Conservation (phyloP, 257 asterid species). For the Catharanthus roseus region DNA sequence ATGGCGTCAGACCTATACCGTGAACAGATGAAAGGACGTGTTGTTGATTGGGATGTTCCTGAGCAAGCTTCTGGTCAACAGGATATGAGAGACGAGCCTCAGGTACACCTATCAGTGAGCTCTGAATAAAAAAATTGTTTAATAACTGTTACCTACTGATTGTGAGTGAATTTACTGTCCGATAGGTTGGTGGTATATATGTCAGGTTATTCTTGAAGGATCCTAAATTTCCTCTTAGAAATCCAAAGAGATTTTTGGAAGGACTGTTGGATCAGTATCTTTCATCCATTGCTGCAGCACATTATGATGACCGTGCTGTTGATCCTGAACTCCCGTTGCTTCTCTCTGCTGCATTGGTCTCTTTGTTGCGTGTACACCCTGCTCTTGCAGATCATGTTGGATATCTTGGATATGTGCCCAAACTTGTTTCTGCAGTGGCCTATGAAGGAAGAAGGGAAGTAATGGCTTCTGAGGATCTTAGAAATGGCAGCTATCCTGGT, state of each 20-base stretch:
- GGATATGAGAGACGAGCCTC: conserved; percentile 98
- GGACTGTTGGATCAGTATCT: conserved; percentile 95
- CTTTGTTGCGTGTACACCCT: conserved; percentile 90
- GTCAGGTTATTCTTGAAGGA: conserved; percentile 92
- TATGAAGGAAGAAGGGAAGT: conserved; percentile 91
- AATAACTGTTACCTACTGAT: conserved; percentile 17
- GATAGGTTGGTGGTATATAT: conserved; percentile 97
- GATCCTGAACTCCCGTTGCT: conserved; percentile 95
- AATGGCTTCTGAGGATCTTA: conserved; percentile 63
- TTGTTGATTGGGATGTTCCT: conserved; percentile 97
- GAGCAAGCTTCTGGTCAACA: conserved; percentile 90
- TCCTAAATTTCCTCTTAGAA: conserved; percentile 95
- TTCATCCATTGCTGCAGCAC: conserved; percentile 80
- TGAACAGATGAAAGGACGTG: conserved; percentile 88
- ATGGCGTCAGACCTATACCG: conserved; percentile 86
- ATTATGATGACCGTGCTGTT: conserved; percentile 68
- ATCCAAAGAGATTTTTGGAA: conserved; percentile 93
- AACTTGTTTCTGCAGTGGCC: conserved; percentile 93
- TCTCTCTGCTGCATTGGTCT: conserved; percentile 93
- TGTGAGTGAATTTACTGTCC: conserved; percentile 22
- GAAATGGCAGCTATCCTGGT: conserved; percentile 20
- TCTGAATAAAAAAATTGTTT: conserved; percentile 12
- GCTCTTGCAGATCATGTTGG: conserved; percentile 99
- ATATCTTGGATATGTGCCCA: conserved; percentile 92
- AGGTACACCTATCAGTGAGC: conserved; percentile 42